These are phyloP conservation scores for Auricularia heimuer DNA, from an alignment of 768 basidiomycete species.

Conservation along the genomic window DNA sequence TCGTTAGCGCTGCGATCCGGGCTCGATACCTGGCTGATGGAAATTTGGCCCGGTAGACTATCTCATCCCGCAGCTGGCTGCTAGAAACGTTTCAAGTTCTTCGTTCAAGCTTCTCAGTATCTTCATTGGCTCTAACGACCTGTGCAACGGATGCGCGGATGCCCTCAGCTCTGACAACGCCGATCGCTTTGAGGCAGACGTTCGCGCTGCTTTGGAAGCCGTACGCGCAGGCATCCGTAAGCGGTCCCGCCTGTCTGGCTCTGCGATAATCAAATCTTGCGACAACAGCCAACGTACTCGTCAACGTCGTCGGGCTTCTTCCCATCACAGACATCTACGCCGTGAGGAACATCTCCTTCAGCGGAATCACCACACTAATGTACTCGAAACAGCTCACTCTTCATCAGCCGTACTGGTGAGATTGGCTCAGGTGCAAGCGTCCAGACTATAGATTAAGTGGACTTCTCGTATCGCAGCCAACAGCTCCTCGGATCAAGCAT, in stretches of 20 bases:
- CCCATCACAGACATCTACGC: neutral
- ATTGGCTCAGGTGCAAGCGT: neutral
- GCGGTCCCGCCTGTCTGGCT: neutral
- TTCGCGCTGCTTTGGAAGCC: slow-evolving; percentile 1
- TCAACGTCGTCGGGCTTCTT: slow-evolving; percentile 3
- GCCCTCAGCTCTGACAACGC: neutral
- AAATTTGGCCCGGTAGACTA: neutral
- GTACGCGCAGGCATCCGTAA: slow-evolving; percentile 1
- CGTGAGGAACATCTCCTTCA: neutral
- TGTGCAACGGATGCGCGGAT: neutral
- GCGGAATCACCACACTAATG: neutral
- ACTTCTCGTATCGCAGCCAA: too few species aligned
- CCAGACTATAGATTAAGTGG: neutral
- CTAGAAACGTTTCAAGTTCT: too few species aligned
- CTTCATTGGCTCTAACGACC: too few species aligned
- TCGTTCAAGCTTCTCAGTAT: neutral
- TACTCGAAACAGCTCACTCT: neutral
- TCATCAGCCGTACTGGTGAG: slow-evolving; percentile 3
- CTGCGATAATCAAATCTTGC: neutral
- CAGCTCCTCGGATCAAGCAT: too few species aligned
- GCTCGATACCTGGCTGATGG: neutral
- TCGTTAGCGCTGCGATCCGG: neutral
- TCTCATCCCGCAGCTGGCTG: too few species aligned
- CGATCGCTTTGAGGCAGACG: neutral
- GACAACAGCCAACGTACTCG: slow-evolving; percentile 3